Evolutionary conservation across 345 rosid species (phyloP).

Genomic region (Eucalyptus sp.): DNA sequence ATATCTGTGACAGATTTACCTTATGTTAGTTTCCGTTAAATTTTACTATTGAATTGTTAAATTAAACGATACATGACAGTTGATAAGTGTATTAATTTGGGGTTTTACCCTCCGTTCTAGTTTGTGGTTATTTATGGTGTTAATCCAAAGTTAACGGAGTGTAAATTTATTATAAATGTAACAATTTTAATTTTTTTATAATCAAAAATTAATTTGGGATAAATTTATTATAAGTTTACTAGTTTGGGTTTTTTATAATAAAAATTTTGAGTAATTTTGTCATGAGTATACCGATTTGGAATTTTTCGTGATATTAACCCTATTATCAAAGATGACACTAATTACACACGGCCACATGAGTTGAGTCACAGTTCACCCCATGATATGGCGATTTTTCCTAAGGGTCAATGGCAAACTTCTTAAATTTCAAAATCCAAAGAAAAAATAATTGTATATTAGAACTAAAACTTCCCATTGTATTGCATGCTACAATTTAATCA

Average conservation of each 20-base stretch:
- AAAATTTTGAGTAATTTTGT: too few species aligned
- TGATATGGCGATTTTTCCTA: background rate
- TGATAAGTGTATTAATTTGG: accelerated
- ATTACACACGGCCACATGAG: background rate
- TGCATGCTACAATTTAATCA: background rate
- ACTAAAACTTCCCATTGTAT: background rate
- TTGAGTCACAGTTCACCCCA: background rate
- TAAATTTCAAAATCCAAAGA: background rate
- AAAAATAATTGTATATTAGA: background rate
- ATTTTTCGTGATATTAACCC: accelerated
- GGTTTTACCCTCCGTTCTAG: too few species aligned
- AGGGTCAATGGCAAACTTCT: background rate
- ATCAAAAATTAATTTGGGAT: accelerated
- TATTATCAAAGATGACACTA: background rate
- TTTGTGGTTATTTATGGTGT: too few species aligned
- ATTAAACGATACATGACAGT: accelerated
- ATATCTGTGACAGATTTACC: accelerated
- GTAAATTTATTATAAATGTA: too few species aligned
- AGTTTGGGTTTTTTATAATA: too few species aligned
- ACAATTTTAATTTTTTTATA: too few species aligned
- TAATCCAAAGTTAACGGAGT: accelerated
- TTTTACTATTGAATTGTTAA: accelerated
- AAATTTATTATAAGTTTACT: too few species aligned
- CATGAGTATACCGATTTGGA: accelerated
- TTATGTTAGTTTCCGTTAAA: too few species aligned